Percentiles rank a stretch among this genome's conserved stretches.
These are phyloP conservation scores for Pyrus pyrifolia DNA, from an alignment of 306 rosid species.

Conservation along the genomic window DNA sequence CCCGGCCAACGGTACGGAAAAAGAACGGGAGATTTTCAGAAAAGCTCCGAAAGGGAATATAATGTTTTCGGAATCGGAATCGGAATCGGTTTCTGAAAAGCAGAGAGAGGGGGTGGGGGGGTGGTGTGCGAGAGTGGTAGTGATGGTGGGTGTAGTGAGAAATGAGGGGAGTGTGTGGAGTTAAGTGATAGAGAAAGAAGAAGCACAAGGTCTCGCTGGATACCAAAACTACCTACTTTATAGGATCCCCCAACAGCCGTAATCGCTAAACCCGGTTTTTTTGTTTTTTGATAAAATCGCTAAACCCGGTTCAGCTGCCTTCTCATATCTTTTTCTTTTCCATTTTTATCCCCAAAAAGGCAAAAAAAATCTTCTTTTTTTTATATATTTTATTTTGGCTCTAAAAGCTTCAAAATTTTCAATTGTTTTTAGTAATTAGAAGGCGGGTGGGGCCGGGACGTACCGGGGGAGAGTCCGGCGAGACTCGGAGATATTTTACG, in stretches of 20 bases:
- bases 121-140: background rate
- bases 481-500: background rate
- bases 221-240: slow-evolving; percentile 36
- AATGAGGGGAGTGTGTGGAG: background rate
- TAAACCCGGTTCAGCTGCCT: slow-evolving; percentile 23
- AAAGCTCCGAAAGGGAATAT: slow-evolving; percentile 18
- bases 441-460: background rate
- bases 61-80: slow-evolving; percentile 15
- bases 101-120: background rate
- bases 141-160: background rate
- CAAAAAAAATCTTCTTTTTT: background rate
- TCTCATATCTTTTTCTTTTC: background rate
- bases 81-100: slow-evolving; percentile 12
- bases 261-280: slow-evolving; percentile 25
- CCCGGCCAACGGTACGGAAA: slow-evolving; percentile 2
- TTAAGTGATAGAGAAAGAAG: background rate
- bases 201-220: slow-evolving; percentile 6
- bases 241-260: slow-evolving; percentile 51
- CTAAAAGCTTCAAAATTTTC: too few species aligned
- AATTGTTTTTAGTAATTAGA: background rate
- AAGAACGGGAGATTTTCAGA: slow-evolving; percentile 25
- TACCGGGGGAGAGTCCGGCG: background rate
- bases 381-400: background rate
- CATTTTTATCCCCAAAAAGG: background rate
- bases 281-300: background rate